phyloP scores from a whole-genome alignment of 2,329 filamentous ascomycete species.

The Colletotrichum sp. region DNA sequence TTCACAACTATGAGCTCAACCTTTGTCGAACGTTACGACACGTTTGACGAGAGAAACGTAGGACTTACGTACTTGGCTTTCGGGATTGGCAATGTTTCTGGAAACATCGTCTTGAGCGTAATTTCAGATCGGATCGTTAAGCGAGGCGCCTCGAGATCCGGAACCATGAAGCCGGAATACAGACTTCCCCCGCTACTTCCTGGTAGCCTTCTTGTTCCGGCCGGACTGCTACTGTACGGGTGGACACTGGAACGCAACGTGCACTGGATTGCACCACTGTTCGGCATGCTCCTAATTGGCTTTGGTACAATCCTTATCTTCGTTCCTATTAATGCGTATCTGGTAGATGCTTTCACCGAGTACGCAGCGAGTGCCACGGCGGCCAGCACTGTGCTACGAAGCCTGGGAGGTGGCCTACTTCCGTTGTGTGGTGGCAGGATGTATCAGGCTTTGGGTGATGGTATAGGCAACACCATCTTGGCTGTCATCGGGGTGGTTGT shows the following conservation, averaged over 20 bases:
- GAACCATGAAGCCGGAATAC: conserved; percentile 22
- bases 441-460: conserved; percentile 19
- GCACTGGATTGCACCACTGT: conserved; percentile 64
- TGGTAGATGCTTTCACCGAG: conserved; percentile 61
- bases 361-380: conserved; percentile 62
- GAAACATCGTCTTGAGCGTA: background rate
- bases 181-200: conserved; percentile 16
- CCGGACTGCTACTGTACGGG: conserved; percentile 28
- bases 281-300: conserved; percentile 55
- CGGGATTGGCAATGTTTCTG: background rate
- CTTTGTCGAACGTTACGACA: background rate
- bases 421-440: conserved; percentile 13
- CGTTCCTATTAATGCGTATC: conserved; percentile 65
- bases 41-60: background rate
- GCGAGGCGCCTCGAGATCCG: background rate
- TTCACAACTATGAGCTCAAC: background rate
- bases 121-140: background rate
- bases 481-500: conserved; percentile 48
- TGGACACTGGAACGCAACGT: conserved; percentile 50
- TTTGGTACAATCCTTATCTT: conserved; percentile 47
- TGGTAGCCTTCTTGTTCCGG: background rate
- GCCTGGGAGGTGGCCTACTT: conserved; percentile 35
- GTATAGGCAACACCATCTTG: conserved; percentile 25
- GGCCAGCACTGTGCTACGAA: conserved; percentile 64
- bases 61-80: background rate